Percentiles rank a stretch among this genome's conserved stretches.
These are phyloP conservation scores for Achaetomiella virescens DNA, from an alignment of 495 filamentous ascomycete species.

Conservation along the genomic window DNA sequence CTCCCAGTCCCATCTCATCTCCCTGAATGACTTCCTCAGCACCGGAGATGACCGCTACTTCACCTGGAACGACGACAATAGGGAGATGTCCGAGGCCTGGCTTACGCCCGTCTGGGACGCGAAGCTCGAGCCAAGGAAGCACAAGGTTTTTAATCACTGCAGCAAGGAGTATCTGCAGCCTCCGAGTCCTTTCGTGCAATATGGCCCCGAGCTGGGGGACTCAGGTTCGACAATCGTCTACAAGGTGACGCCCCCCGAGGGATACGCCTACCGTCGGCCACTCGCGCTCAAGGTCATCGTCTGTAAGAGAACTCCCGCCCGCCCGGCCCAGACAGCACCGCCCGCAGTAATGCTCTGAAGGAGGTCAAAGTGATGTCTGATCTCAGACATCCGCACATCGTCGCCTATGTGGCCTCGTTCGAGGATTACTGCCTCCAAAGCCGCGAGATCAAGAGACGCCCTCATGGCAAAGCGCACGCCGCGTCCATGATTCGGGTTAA, in stretches of 20 bases:
- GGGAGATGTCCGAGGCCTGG: slow-evolving; percentile 22
- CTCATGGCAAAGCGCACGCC: slow-evolving; percentile 1
- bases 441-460: slow-evolving; percentile 7
- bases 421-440: slow-evolving; percentile 30
- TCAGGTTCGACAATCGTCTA: slow-evolving; percentile 30
- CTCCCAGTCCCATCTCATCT: slow-evolving; percentile 18
- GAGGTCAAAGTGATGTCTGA: slow-evolving; percentile 28
- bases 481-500: slow-evolving; percentile 6
- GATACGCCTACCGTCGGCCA: slow-evolving; percentile 18
- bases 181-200: slow-evolving; percentile 21
- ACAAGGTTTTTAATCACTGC: slow-evolving; percentile 30
- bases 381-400: slow-evolving; percentile 29
- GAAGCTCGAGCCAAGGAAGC: slow-evolving; percentile 22
- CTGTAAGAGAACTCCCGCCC: slow-evolving; percentile 25
- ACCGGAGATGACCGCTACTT: slow-evolving; percentile 20
- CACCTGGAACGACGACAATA: slow-evolving; percentile 20
- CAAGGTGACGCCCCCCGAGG: slow-evolving; percentile 21
- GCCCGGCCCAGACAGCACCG: slow-evolving; percentile 25
- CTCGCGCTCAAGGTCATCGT: slow-evolving; percentile 30
- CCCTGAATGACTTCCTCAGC: slow-evolving; percentile 21
- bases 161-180: slow-evolving; percentile 27
- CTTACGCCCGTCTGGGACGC: slow-evolving; percentile 17
- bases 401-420: slow-evolving; percentile 30
- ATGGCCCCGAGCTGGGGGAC: slow-evolving; percentile 22
- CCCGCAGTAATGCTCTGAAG: slow-evolving; percentile 21